A percentile compares a stretch with the other conserved stretches of the same genome.
Conservation (phyloP, 2,329 filamentous ascomycete genomes). For the Colletotrichum gloeosporioides region DNA sequence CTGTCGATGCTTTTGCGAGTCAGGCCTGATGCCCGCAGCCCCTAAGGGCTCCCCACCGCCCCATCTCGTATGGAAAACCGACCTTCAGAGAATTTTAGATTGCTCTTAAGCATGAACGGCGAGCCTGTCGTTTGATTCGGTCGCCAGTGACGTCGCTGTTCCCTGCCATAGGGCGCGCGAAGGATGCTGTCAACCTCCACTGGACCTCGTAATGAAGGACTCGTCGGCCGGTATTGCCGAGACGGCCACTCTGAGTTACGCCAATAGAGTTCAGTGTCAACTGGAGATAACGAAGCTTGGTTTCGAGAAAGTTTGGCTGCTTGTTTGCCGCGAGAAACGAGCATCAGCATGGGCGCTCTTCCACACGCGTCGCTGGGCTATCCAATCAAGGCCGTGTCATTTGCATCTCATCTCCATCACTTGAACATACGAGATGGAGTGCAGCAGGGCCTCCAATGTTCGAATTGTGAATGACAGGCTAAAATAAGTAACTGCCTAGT, state of each 20-base stretch:
- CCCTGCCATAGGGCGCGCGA: not conserved
- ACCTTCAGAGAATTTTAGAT: slow-evolving; percentile 14
- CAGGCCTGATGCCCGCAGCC: not conserved
- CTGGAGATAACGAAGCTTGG: not conserved
- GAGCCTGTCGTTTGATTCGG: not conserved
- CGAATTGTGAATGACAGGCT: not conserved
- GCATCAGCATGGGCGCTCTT: not conserved
- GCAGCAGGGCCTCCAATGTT: not conserved
- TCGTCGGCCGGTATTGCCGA: not conserved
- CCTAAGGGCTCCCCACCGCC: slow-evolving; percentile 8
- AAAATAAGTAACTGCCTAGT: slow-evolving; percentile 13
- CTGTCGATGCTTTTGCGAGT: slow-evolving; percentile 9
- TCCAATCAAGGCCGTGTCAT: not conserved
- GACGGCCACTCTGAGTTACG: not conserved
- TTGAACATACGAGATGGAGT: not conserved
- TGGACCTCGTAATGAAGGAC: not conserved
- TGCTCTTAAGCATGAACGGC: slow-evolving; percentile 10
- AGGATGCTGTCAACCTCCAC: not conserved
- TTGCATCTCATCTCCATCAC: not conserved
- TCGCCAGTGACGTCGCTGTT: slow-evolving; percentile 7
- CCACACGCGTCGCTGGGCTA: not conserved
- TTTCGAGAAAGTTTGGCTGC: not conserved
- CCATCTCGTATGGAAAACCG: slow-evolving; percentile 21
- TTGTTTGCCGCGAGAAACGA: not conserved
- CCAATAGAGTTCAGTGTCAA: not conserved